These are phyloP conservation scores for Holtermannia corniformis DNA, from an alignment of 768 basidiomycete species.

Conservation along the genomic window DNA sequence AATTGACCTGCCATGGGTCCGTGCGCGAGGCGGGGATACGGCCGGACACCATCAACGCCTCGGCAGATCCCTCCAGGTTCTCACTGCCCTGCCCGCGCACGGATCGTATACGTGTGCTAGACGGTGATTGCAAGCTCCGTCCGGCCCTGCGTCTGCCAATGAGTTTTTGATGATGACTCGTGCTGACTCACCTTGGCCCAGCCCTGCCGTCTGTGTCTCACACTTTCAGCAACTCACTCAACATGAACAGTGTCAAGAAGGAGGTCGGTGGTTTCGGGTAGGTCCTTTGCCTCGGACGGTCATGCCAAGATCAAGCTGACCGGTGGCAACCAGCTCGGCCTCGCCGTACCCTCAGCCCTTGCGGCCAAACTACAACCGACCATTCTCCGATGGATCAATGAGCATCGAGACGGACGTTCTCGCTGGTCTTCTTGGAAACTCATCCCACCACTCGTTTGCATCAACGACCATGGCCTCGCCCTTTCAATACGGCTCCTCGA, in stretches of 20 bases:
- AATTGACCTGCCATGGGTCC: no score
- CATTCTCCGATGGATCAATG: constrained; percentile 29
- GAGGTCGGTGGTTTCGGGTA: background rate
- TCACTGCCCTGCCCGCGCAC: no score
- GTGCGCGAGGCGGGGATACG: no score
- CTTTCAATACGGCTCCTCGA: constrained; percentile 9
- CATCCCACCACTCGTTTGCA: constrained; percentile 1
- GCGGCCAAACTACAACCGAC: constrained; percentile 18
- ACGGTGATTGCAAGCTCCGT: no score
- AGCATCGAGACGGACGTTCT: constrained; percentile 24
- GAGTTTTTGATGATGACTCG: no score
- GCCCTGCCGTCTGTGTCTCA: no score
- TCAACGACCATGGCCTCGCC: constrained; percentile 11
- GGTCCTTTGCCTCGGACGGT: background rate
- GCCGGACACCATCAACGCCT: no score
- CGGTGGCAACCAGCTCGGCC: background rate
- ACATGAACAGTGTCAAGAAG: background rate
- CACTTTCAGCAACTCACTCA: background rate
- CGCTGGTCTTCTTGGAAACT: constrained; percentile 9
- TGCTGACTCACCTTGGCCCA: no score
- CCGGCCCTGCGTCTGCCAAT: no score
- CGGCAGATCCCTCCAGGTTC: no score
- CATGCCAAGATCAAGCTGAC: no score
- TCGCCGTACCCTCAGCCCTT: background rate
- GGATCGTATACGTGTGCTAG: no score